Evolutionary conservation across 2,329 filamentous ascomycete genomes (phyloP), one percentile per base, ranked within the genome.

Genomic region (Fusarium continuum): DNA sequence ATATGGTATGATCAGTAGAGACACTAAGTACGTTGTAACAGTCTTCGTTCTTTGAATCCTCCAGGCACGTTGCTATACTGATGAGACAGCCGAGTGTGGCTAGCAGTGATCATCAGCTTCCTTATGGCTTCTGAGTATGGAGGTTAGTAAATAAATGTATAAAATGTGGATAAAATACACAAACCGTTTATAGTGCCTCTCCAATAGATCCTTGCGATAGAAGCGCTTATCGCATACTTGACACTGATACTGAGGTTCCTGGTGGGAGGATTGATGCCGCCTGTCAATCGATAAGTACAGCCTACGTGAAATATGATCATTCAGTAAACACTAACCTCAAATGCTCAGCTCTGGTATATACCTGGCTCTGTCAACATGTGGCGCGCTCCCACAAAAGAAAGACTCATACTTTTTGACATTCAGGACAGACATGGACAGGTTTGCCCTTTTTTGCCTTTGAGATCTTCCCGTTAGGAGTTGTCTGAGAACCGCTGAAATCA

Each of bases 381-480:
- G 4, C 7, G 2, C 8, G 6, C 4, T 5, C 9, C 2, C 2
- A 0, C 1, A 6, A 1, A 5, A 11, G 3, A 8, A n/a, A 3
- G 11, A 9, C 1, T 16, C 20, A 1, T 10, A 54, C 53, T 7
- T 56, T 56, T 14, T 56, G 53, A 2, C 53, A 56, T 34, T 55
- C 53, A 2, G 38, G 19, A 17, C 53, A 56, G 4, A 56, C 39
- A 11, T 56, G 53, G 6, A 56, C 53, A 2, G 53, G 53, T 2
- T 56, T 56, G 9, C 53, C 53, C 11, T 56, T 56, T 17, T 56
- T 56, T 0, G 53, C 53, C 4, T 56, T 56, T 10, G 53, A 56
- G 4, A 56, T 32, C 19, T 56, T 56, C 4, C 53, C 53, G 17
- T 53, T 56, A 2, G 53, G 53, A 6, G 53, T 55, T 8, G 28